phyloP scores from a whole-genome alignment of 2,329 filamentous ascomycete genomes.

The Arthrobotrys sinensis region DNA sequence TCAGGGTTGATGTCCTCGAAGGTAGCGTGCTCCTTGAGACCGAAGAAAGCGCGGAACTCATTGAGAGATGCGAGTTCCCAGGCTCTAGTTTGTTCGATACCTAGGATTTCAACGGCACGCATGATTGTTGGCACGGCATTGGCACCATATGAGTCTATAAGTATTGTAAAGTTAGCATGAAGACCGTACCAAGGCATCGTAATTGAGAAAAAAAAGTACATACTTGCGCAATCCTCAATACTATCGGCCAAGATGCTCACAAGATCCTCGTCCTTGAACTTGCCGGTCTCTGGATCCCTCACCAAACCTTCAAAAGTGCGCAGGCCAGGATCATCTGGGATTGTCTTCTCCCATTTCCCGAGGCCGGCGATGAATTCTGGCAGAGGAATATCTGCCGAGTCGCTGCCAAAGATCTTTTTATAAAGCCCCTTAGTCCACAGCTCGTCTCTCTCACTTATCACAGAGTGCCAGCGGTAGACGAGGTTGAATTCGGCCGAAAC shows the following conservation, averaged over 20 bases:
- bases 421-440: constrained; percentile 65
- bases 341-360: constrained; percentile 74
- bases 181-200: not conserved
- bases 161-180: not conserved
- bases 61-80: constrained; percentile 77
- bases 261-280: constrained; percentile 74
- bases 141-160: constrained; percentile 54
- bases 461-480: constrained; percentile 67
- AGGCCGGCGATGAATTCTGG: constrained; percentile 77
- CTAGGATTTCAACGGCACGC: constrained; percentile 75
- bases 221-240: constrained; percentile 76
- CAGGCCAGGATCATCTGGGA: constrained; percentile 76
- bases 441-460: constrained; percentile 66
- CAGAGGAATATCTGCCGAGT: constrained; percentile 69
- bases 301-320: constrained; percentile 71
- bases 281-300: constrained; percentile 71
- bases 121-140: constrained; percentile 73
- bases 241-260: constrained; percentile 72
- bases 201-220: constrained; percentile 49
- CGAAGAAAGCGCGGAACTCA: constrained; percentile 77
- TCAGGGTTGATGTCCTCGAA: constrained; percentile 76
- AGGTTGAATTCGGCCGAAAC: constrained; percentile 67
- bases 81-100: constrained; percentile 75
- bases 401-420: constrained; percentile 59
- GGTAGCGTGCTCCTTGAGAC: constrained; percentile 72